These are phyloP conservation scores for Kodamaea arcana DNA, from an alignment of 1,139 yeast genomes.

Conservation along the genomic window DNA sequence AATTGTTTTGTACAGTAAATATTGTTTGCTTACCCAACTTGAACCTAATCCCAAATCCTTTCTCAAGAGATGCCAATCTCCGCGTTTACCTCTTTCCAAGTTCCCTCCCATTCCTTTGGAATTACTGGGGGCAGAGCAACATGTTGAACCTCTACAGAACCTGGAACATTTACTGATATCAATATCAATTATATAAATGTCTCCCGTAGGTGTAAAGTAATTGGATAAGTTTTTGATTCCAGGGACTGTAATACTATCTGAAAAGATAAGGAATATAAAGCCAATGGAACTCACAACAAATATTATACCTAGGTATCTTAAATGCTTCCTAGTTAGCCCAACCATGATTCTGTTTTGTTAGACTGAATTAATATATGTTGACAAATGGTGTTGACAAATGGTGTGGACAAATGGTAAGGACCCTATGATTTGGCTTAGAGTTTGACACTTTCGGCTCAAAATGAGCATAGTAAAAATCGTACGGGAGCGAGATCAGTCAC, in stretches of 20 bases:
- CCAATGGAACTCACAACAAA: not conserved
- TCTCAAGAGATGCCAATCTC: slow-evolving; percentile 34
- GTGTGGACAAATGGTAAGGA: too few relatives aligned
- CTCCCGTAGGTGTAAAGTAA: slow-evolving; percentile 40
- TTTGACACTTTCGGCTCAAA: too few relatives aligned
- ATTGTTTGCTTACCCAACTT: slow-evolving; percentile 30
- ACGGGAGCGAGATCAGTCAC: too few relatives aligned
- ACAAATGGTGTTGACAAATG: too few relatives aligned
- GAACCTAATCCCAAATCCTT: slow-evolving; percentile 37
- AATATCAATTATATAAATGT: slow-evolving; percentile 35
- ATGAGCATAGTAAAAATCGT: too few relatives aligned
- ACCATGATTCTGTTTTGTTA: too few relatives aligned
- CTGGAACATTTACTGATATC: slow-evolving; percentile 29
- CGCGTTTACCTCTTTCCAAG: slow-evolving; percentile 17
- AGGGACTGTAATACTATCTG: slow-evolving; percentile 26
- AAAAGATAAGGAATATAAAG: slow-evolving; percentile 21
- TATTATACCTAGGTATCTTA: slow-evolving; percentile 1
- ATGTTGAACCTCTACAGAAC: slow-evolving; percentile 19
- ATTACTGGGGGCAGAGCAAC: slow-evolving; percentile 32
- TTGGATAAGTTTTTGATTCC: slow-evolving; percentile 29
- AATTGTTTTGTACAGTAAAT: slow-evolving; percentile 30
- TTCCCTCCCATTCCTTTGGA: slow-evolving; percentile 29
- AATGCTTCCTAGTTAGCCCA: slow-evolving; percentile 1
- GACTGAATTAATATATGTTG: too few relatives aligned
- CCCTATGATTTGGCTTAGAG: too few relatives aligned